Base-by-base conservation (phyloP, 116 monocot genomes). In the Posidonia oceanica region DNA sequence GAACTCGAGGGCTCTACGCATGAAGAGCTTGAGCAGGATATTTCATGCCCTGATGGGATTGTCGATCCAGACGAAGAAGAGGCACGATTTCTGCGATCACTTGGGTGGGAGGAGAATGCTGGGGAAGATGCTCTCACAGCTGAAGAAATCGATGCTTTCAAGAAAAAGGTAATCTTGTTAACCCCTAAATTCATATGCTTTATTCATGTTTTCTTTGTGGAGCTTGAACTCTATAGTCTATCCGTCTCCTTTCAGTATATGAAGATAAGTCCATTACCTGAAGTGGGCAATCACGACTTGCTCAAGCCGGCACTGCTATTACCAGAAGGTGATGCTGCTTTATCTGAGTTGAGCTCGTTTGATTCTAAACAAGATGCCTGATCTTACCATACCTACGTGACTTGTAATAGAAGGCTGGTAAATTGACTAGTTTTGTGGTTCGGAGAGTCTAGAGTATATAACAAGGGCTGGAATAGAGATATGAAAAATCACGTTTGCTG, bases 21-120 rank as follows among this genome's bases (percentile, higher is more conserved):
- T 4, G 15, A 64, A 44, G 40, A 59, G 36, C 18, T 21, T 36
- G n/a, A 60, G 52, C 22, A 52, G 10, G 41, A 61, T 38, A 51
- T 11, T 40, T 55, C 61, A 51, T 41, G 13, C 14, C 56, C 61
- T 67, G 52, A 52, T 55, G 64, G 75, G 60, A 51, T 59, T 39
- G 17, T 38, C 56, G 61, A 36, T 13, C 56, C 56, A 56, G 69
- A 70, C 0, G 69, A 70, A 52, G 69, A 87, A 69, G 84, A 87
- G 53, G 76, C 70, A 17, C 67, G 75, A 40, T 81, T 87, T 72
- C 57, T 87, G 59, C 54, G 71, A n/a, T 75, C 81, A 69, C 81
- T 87, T 68, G 87, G 87, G 36, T 87, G 87, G 87, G 76, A 84
- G 51, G 81, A 84, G 71, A 63, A 79, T 73, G 75, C 76, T 14